Evolutionary conservation across 495 filamentous ascomycete genomes (phyloP).

Genomic region (Lophiotrema nucula): DNA sequence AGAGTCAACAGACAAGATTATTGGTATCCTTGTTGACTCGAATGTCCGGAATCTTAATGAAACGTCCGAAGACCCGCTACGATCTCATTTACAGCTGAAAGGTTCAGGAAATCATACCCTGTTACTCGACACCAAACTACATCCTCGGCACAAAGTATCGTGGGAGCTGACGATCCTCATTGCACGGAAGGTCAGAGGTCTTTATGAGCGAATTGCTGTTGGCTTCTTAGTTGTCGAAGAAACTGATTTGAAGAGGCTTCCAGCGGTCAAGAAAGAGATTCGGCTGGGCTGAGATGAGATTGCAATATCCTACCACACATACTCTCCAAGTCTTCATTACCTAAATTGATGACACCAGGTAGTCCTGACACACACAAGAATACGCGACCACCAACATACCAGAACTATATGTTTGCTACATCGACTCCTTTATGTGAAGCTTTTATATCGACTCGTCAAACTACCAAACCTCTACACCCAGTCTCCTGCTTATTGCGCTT

Average conservation of each 20-base stretch:
- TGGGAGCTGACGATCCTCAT: not conserved
- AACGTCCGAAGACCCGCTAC: not conserved
- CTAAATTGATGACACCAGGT: too few species aligned
- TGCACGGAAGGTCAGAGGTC: not conserved
- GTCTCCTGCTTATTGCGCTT: too few species aligned
- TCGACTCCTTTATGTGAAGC: too few species aligned
- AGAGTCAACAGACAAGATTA: not conserved
- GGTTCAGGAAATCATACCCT: not conserved
- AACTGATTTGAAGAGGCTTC: not conserved
- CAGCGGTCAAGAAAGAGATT: not conserved
- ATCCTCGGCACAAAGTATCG: not conserved
- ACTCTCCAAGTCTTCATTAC: too few species aligned
- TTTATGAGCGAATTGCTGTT: not conserved
- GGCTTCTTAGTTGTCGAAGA: not conserved
- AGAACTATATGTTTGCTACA: too few species aligned
- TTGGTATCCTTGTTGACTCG: not conserved
- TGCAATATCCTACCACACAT: too few species aligned
- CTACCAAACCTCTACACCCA: too few species aligned
- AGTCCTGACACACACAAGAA: too few species aligned
- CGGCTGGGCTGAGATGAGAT: not conserved
- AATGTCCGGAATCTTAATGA: not conserved
- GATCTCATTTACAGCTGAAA: not conserved
- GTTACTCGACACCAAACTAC: not conserved
- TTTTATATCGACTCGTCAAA: too few species aligned
- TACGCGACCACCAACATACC: too few species aligned